Evolutionary conservation across 2,329 filamentous ascomycete genomes (phyloP), one percentile per base, ranked within the genome.

Genomic region (Gnomoniopsis smithogilvyi): DNA sequence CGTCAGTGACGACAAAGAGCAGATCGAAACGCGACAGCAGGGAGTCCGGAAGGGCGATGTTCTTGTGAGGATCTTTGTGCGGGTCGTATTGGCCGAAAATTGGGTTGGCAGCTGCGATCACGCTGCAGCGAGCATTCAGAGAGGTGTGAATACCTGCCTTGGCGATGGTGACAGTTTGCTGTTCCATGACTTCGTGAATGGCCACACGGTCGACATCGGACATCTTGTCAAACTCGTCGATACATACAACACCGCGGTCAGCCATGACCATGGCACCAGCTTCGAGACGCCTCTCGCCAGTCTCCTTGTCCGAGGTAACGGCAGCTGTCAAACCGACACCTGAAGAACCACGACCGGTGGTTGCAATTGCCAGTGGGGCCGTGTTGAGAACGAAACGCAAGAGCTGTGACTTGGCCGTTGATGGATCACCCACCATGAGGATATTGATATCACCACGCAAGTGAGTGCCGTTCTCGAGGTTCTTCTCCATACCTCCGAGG

Each of bases 101-200:
- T 3, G 95, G 95, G 72, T 99, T 99, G 62, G 95, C 95, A 17
- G 95, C 95, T 46, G 95, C 95, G 67, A 99, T 85, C 62, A 99
- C 95, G 74, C 92, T 96, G 77, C 95, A 99, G 59, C 95, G 89
- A 55, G 95, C 95, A 70, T 99, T 99, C 61, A 99, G 80, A 2
- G 93, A 96, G 0, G 95, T 99, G 75, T 99, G 95, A 60, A 99
- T 99, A 64, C 95, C 95, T 1, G 95, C 95, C 77, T 99, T 99
- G 54, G 95, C 95, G 69, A 99, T 99, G 15, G 95, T 99, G 62
- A 99, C 95, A 0, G 95, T 99, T 76, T 99, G 95, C 77, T 99
- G 95, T 76, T 99, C 95, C 95, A 99, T 99, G 65, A 99, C 95
- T 90, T 99, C 95, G 84, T 99, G 95, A 67, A 99, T 99, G 50